phyloP scores from a whole-genome alignment of 768 basidiomycete genomes.

The Boletellus ananiceps region DNA sequence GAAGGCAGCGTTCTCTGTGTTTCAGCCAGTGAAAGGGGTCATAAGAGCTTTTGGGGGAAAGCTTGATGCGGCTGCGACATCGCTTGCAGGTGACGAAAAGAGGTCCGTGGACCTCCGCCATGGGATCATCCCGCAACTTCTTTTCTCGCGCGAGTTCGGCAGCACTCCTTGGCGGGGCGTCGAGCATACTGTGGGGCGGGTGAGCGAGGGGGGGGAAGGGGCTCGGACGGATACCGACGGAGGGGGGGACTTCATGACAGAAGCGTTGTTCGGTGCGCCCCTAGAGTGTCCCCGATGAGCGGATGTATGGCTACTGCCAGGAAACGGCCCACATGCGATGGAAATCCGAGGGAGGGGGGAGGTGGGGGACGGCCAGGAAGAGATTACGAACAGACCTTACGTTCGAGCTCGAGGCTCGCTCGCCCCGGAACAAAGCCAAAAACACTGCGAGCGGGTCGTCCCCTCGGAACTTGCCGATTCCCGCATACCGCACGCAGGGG shows the following conservation, averaged over 20 bases:
- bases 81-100: conserved; percentile 50
- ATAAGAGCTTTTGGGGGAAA: conserved; percentile 61
- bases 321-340: conserved; percentile 21
- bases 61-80: conserved; percentile 56
- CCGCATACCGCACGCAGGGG: conserved; percentile 19
- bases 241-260: conserved; percentile 19
- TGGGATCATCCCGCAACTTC: conserved; percentile 48
- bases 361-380: background rate
- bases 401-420: no score
- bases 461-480: conserved; percentile 29
- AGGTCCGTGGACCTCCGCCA: conserved; percentile 48
- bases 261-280: conserved; percentile 22
- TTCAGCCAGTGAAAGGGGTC: conserved; percentile 66
- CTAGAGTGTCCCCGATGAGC: conserved; percentile 23
- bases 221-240: conserved; percentile 15
- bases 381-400: conserved; percentile 7
- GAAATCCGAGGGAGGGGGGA: background rate
- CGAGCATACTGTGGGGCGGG: conserved; percentile 17
- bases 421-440: conserved; percentile 11
- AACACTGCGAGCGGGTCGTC: background rate
- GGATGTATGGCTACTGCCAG: conserved; percentile 3
- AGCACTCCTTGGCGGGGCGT: conserved; percentile 32
- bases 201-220: conserved; percentile 7
- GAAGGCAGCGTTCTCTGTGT: conserved; percentile 58
- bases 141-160: conserved; percentile 49